A percentile compares a stretch with the other conserved stretches of the same genome.
Conservation (phyloP, 106 monocot genomes). For the Dioscorea dumetorum region DNA sequence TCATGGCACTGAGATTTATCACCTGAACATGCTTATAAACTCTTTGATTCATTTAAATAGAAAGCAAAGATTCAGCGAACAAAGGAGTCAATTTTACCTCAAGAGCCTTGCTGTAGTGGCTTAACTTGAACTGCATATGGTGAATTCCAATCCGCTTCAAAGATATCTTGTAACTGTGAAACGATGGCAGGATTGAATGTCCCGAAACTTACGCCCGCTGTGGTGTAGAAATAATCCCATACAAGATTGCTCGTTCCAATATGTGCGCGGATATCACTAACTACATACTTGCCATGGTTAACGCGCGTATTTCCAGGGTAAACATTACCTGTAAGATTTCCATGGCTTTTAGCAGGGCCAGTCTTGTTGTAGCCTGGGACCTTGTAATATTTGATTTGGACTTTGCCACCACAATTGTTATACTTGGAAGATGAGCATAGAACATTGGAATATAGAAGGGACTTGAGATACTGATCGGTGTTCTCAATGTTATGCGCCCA, state of each 20-base stretch:
- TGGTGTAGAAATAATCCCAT: constrained; percentile 95
- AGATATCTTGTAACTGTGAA: constrained; percentile 60
- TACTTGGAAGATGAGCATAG: constrained; percentile 62
- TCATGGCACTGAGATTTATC: no score
- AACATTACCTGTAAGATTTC: constrained; percentile 38
- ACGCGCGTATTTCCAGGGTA: constrained; percentile 84
- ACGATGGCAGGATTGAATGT: constrained; percentile 51
- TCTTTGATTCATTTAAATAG: no score
- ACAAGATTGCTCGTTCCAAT: constrained; percentile 96
- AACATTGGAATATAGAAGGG: constrained; percentile 71
- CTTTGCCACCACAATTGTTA: constrained; percentile 63
- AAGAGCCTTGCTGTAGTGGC: constrained; percentile 16
- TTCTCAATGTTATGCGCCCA: constrained; percentile 67
- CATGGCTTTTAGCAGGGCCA: constrained; percentile 47
- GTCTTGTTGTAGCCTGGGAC: constrained; percentile 71
- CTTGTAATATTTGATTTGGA: constrained; percentile 68
- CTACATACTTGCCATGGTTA: constrained; percentile 94
- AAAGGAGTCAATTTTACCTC: no score
- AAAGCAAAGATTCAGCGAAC: no score
- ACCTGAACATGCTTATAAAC: no score
- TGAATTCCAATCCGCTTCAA: constrained; percentile 93
- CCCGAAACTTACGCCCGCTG: constrained; percentile 73
- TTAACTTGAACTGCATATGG: constrained; percentile 61
- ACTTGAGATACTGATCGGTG: constrained; percentile 77
- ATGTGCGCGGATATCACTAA: constrained; percentile 73